phyloP scores from a whole-genome alignment of 2,329 filamentous ascomycete genomes.

The Intubia oerlemansii region DNA sequence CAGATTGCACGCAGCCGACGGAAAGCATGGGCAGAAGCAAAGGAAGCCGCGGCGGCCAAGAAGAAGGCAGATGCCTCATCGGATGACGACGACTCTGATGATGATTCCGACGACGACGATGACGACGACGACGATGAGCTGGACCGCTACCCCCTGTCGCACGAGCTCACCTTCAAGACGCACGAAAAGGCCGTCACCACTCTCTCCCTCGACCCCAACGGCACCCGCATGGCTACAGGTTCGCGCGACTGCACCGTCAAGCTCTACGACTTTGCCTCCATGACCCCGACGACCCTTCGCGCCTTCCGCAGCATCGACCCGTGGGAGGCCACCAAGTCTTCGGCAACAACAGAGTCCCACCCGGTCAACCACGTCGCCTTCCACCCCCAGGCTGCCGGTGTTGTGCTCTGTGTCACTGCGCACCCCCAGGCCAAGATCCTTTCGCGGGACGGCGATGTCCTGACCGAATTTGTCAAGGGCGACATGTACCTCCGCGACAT shows the following conservation, averaged over 20 bases:
- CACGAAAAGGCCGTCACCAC: constrained; percentile 77
- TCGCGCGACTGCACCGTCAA: constrained; percentile 84
- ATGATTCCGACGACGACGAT: constrained; percentile 19
- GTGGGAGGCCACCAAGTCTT: constrained; percentile 40
- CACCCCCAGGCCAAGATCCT: constrained; percentile 81
- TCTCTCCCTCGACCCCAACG: constrained; percentile 64
- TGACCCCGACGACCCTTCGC: constrained; percentile 85
- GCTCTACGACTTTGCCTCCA: constrained; percentile 83
- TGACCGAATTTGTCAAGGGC: constrained; percentile 84
- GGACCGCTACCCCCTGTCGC: constrained; percentile 79
- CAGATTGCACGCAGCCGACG: constrained; percentile 68
- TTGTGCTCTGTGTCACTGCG: constrained; percentile 72
- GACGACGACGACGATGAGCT: constrained; percentile 48
- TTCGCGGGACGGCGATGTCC: constrained; percentile 65
- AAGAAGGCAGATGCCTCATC: constrained; percentile 6
- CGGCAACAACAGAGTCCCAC: constrained; percentile 59
- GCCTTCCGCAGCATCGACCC: constrained; percentile 89
- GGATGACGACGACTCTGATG: constrained; percentile 9
- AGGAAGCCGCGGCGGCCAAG: constrained; percentile 11
- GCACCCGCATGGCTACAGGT: constrained; percentile 68
- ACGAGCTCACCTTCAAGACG: constrained; percentile 81
- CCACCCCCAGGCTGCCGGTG: constrained; percentile 58
- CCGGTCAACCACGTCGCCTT: constrained; percentile 74
- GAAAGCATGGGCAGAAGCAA: constrained; percentile 19
- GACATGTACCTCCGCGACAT: constrained; percentile 98